Evolutionary conservation across 2,329 filamentous ascomycete genomes (phyloP), one percentile per base, ranked within the genome.

Genomic region (Monilinia laxa): DNA sequence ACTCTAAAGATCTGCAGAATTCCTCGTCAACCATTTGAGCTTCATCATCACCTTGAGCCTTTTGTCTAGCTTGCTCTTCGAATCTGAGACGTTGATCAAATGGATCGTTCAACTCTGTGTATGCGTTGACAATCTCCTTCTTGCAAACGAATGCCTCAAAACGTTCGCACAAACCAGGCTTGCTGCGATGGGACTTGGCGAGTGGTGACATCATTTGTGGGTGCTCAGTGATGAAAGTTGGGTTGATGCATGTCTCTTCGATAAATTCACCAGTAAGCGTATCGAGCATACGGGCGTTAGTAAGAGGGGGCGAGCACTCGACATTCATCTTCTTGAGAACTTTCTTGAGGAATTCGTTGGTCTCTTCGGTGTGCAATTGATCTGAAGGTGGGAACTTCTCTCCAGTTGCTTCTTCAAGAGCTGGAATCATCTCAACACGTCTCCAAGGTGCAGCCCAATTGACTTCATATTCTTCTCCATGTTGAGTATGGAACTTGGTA

Each of bases 131-230:
- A 73, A 98, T 97, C 78, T 98, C 94, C 86, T 95, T 96, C 85
- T 93, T 96, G 84, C 90, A 93, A 56, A 97, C 95, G 73, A 99
- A 99, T 14, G 92, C 93, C 81, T 99, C 95, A 79, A 98, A 98
- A 65, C 95, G 91, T 83, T 99, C 95, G 78, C 93, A 97, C 45
- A 99, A 86, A 75, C 94, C 95, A 64, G 89, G 85, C 70, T 87
- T 86, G 57, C 84, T 81, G 71, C 95, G 91, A 80, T 97, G 92
- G 79, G 93, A 93, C 85, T 99, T 99, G 83, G 95, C 95, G 23
- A 99, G 84, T 11, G 95, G 95, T 20, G 91, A 95, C 94, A 98
- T 96, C 85, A 93, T 90, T 76, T 90, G 85, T 9, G 86, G 88
- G 79, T 97, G 92, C n/a, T 90, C 91, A 9, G 84, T 89, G 78